Base-by-base conservation (phyloP, 2,329 filamentous ascomycete species). In the Ophiocordyceps polyrhachis-furcata region DNA sequence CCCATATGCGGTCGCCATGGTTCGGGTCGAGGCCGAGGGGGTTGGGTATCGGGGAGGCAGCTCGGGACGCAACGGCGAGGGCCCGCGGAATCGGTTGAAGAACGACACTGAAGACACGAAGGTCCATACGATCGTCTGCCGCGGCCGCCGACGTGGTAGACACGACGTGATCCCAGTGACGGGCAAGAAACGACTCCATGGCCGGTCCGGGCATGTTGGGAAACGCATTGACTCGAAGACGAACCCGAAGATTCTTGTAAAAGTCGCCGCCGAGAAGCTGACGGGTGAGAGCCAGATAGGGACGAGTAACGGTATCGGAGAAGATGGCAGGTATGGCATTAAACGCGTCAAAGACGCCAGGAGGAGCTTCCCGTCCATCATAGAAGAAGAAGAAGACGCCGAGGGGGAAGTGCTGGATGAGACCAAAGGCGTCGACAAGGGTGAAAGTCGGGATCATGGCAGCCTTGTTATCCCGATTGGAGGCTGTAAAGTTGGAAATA, bases 351-450 rank as follows among this genome's bases (percentile, higher is more conserved):
- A 81, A 80, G 2, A 72, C 65, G 5, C 62, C 68, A 1, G 60
- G 52, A 0, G 68, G 68, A 28, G 25, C 25, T 43, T 59, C 56
- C 0, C 67, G 65, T 1, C 71, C 76, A 55, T 81, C 72, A 55
- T 79, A 80, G 60, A 76, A 79, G 32, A 76, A 54, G 56, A 79
- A 79, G 47, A 81, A 57, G 46, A 75, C 78, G 19, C 70, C 46
- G 48, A 76, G 64, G 2, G 63, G 53, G 4, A 60, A 49, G 6
- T 41, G 42, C 1, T 37, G 5, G 5, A 14, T 41, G 11, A 28
- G 42, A 6, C 46, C 45, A 17, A 49, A 61, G 51, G 74, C 65
- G 2, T 67, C 64, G 0, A 73, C 79, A 42, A 28, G 5, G 25
- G 25, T 28, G 9, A 28, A 28, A 2, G 25, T 28, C 25, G 72